phyloP scores from a whole-genome alignment of 2,329 filamentous ascomycete genomes.

The Chrysoporthe deuterocubensis region DNA sequence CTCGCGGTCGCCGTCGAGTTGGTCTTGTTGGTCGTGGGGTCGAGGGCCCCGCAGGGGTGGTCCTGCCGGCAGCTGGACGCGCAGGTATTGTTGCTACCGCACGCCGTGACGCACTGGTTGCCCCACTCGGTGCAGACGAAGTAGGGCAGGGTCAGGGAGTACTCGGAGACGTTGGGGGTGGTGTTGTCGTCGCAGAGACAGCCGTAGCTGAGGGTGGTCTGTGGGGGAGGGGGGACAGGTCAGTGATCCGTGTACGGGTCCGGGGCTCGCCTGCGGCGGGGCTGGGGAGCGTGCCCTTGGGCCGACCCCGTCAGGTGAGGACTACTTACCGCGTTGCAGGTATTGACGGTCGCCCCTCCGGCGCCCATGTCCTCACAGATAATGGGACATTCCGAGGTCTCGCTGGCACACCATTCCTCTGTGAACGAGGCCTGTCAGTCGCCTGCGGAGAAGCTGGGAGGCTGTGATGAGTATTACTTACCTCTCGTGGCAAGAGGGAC shows the following conservation, averaged over 20 bases:
- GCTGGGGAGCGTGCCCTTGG: not conserved
- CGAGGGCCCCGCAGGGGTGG: conserved; percentile 73
- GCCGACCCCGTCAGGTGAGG: not conserved
- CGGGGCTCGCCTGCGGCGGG: too few species aligned
- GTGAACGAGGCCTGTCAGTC: not conserved
- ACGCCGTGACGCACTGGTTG: conserved; percentile 66
- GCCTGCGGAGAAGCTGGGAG: not conserved
- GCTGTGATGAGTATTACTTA: conserved; percentile 43
- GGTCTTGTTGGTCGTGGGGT: conserved; percentile 63
- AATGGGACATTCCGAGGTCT: conserved; percentile 68
- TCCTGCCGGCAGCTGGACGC: conserved; percentile 63
- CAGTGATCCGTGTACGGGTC: not conserved
- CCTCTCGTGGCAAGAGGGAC: conserved; percentile 58
- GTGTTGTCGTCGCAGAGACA: conserved; percentile 72
- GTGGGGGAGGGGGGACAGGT: not conserved
- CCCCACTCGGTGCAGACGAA: conserved; percentile 75
- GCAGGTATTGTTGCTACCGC: conserved; percentile 62
- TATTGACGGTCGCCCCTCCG: conserved; percentile 61
- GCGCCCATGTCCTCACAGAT: conserved; percentile 69
- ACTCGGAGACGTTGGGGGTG: conserved; percentile 75
- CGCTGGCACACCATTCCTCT: conserved; percentile 69
- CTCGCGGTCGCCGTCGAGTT: conserved; percentile 52
- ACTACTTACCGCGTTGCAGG: conserved; percentile 66
- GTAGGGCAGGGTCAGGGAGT: conserved; percentile 78
- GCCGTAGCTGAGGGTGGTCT: conserved; percentile 67